Percentiles rank a stretch among this genome's conserved stretches.
Evolutionary conservation across 768 basidiomycete species (phyloP).

Genomic region (Russula griseocarnosa): DNA sequence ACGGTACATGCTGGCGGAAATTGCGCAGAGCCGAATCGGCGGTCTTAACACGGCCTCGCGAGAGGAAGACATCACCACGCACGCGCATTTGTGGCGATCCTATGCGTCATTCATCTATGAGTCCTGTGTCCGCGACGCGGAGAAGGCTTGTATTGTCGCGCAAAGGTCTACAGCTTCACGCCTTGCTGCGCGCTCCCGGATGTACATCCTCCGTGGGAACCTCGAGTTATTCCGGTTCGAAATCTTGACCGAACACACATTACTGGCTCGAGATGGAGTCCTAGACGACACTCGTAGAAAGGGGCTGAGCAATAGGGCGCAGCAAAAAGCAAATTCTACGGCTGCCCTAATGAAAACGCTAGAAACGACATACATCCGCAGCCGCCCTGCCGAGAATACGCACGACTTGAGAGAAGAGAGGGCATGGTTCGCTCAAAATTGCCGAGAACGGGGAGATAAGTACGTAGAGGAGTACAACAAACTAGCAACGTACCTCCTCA

Average conservation of each 20-base stretch:
- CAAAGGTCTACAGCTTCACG: constrained; percentile 33
- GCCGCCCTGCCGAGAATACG: constrained; percentile 24
- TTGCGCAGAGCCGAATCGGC: constrained; percentile 33
- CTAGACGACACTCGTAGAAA: background rate
- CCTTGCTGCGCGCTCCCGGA: constrained; percentile 29
- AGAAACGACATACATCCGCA: constrained; percentile 30
- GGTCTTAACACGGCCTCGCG: constrained; percentile 12
- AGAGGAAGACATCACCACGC: constrained; percentile 14
- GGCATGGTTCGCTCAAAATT: constrained; percentile 33
- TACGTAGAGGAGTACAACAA: constrained; percentile 29
- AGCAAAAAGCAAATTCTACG: background rate
- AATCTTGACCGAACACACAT: constrained; percentile 21
- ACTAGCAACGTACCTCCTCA: constrained; percentile 27
- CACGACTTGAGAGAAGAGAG: constrained; percentile 28
- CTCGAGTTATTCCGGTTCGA: constrained; percentile 33
- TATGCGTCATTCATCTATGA: constrained; percentile 31
- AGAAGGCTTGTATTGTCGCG: constrained; percentile 31
- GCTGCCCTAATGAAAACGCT: background rate
- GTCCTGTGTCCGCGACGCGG: constrained; percentile 32
- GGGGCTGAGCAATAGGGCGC: background rate
- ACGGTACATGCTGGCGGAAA: constrained; percentile 35
- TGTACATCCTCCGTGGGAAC: constrained; percentile 30
- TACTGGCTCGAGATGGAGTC: constrained; percentile 2
- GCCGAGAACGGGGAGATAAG: constrained; percentile 27
- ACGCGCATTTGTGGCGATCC: constrained; percentile 28